Evolutionary conservation across 192 early-diverging fungal genomes (phyloP), one percentile per base, ranked within the genome.

Genomic region (Coemansia sp.): DNA sequence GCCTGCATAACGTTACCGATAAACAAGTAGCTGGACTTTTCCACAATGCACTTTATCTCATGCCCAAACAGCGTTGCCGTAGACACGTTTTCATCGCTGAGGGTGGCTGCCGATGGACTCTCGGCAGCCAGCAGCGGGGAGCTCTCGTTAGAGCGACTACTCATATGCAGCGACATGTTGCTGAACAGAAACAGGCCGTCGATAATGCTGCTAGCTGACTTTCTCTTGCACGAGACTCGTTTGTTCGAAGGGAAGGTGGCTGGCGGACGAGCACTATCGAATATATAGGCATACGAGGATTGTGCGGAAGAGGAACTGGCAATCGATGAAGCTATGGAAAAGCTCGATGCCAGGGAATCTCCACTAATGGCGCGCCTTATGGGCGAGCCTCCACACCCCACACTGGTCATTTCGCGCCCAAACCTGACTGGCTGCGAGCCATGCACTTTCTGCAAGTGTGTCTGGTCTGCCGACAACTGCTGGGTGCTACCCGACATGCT

Each of bases 1-100:
- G 84, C 82, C 57, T 88, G 86, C 42, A 90, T 60, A 11, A 84
- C 23, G 54, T 81, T 84, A 11, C 85, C 83, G 9, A 81, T 12
- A 20, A 87, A 45, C 31, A 87, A 69, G 10, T 88, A 82, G 42
- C 68, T 55, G 26, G 66, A 62, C n/a, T 53, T 56, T 30, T 53
- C 15, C 12, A 72, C 17, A 2, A 72, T 52, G 18, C 40, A 18
- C 44, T 11, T 42, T n/a, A 42, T 14, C 44, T 78, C 75, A 39
- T 54, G 34, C 47, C 14, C 47, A 11, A 54, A 23, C 32, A 70
- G 36, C 23, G 16, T 20, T 32, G 43, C 14, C 36, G 62, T 70
- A 10, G 66, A 48, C 3, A 30, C 21, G 6, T 14, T 18, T 28
- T 62, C 58, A 11, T 20, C 44, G 28, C 16, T 23, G 26, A 58